A percentile compares a stretch with the other conserved stretches of the same genome.
Evolutionary conservation across 805 yeast species (phyloP).

Genomic region (Scheffersomyces ergatensis): DNA sequence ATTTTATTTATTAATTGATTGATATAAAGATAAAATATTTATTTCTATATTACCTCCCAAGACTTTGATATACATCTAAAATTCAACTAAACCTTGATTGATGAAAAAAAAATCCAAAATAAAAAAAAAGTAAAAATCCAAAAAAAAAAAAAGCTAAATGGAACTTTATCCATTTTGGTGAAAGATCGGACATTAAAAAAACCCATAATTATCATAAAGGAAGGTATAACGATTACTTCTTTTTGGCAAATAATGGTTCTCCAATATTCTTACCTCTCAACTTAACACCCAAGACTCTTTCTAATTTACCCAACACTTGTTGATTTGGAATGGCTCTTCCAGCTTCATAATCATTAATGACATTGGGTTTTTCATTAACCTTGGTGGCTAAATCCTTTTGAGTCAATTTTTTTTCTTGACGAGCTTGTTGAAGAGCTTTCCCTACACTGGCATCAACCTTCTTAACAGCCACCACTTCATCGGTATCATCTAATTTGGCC

Average conservation of each 20-base stretch:
- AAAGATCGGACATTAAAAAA: too few relatives aligned
- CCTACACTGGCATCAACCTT: conserved; percentile 85
- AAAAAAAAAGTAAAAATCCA: too few relatives aligned
- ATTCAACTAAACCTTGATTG: too few relatives aligned
- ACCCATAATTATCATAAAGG: neutral
- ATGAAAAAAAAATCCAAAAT: too few relatives aligned
- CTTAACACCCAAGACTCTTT: conserved; percentile 91
- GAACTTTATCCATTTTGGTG: too few relatives aligned
- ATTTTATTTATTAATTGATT: too few relatives aligned
- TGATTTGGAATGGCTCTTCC: conserved; percentile 97
- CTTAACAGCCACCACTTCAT: conserved; percentile 90
- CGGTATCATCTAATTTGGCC: conserved; percentile 89
- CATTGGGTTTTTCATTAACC: conserved; percentile 92
- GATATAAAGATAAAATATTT: too few relatives aligned
- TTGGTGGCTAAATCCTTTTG: conserved; percentile 97
- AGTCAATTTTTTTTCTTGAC: conserved; percentile 84
- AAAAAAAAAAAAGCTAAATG: too few relatives aligned
- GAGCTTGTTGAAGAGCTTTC: conserved; percentile 77
- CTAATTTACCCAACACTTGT: conserved; percentile 87
- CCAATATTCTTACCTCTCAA: conserved; percentile 96
- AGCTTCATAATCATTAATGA: conserved; percentile 94
- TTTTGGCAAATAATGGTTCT: conserved; percentile 69
- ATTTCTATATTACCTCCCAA: too few relatives aligned
- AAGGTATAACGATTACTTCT: conserved; percentile 27
- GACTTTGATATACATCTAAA: too few relatives aligned